Conservation (phyloP, 2,329 filamentous ascomycete genomes). For the Aureobasidium sp. region DNA sequence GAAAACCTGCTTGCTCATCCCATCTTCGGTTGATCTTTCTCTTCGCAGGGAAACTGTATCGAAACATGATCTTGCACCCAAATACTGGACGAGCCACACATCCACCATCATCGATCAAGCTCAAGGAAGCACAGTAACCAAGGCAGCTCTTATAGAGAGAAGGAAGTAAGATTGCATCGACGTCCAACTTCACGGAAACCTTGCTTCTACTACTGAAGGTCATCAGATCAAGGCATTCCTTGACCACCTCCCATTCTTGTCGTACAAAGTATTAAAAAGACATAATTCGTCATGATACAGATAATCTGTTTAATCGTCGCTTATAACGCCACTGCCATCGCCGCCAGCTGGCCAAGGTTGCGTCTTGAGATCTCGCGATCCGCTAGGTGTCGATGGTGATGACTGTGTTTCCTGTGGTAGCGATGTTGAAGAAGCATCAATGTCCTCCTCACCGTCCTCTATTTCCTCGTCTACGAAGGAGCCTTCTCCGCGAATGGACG, state of each 20-base stretch:
- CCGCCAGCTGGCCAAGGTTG: neutral
- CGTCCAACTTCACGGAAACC: neutral
- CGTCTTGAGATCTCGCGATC: constrained; percentile 29
- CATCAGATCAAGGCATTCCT: neutral
- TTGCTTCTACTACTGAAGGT: neutral
- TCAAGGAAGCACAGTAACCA: neutral
- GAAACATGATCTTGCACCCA: neutral
- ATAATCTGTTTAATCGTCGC: neutral
- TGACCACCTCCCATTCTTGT: neutral
- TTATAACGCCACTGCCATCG: neutral
- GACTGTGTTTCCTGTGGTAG: constrained; percentile 32
- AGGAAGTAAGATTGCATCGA: neutral
- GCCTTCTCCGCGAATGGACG: neutral
- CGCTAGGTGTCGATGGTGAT: constrained; percentile 38
- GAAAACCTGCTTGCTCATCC: neutral
- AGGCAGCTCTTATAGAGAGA: neutral
- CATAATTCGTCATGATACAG: constrained; percentile 3
- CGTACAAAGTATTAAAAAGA: neutral
- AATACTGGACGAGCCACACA: neutral
- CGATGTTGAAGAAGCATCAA: constrained; percentile 17
- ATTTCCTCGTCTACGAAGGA: constrained; percentile 15
- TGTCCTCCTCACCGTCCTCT: constrained; percentile 13
- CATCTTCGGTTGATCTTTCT: neutral
- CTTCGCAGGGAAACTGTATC: neutral
- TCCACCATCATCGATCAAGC: neutral